Percentiles rank a stretch among this genome's conserved stretches.
Evolutionary conservation across 2,329 filamentous ascomycete species (phyloP).

Genomic region (Aspergillus pseudonomiae): DNA sequence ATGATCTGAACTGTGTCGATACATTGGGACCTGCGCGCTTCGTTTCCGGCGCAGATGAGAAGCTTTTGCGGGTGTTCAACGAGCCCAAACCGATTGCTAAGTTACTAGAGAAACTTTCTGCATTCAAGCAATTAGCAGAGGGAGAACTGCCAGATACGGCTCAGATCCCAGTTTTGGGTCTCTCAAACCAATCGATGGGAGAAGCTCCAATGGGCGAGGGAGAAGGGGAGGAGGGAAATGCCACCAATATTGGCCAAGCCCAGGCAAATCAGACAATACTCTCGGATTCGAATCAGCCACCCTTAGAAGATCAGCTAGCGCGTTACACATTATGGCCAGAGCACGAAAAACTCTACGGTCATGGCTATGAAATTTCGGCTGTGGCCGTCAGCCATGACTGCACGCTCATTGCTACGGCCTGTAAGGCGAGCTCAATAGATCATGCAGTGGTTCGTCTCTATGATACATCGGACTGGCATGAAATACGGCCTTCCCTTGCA

Average conservation of each 20-base stretch:
- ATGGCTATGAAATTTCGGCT: constrained; percentile 94
- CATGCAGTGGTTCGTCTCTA: constrained; percentile 94
- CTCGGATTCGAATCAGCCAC: constrained; percentile 71
- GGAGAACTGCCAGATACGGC: constrained; percentile 76
- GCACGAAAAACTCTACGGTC: constrained; percentile 93
- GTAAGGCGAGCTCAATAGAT: constrained; percentile 87
- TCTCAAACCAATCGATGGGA: constrained; percentile 90
- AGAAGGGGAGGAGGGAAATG: constrained; percentile 47
- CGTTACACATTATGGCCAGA: constrained; percentile 95
- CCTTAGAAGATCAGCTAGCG: constrained; percentile 85
- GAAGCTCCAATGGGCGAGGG: constrained; percentile 39
- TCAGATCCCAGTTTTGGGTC: constrained; percentile 89
- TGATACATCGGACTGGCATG: constrained; percentile 83
- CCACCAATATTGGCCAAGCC: constrained; percentile 27
- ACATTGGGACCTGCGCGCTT: constrained; percentile 74
- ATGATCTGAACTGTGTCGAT: constrained; percentile 94
- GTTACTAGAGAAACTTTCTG: constrained; percentile 70
- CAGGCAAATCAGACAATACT: constrained; percentile 26
- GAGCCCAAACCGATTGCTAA: constrained; percentile 81
- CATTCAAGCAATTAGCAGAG: constrained; percentile 51
- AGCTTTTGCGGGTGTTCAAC: constrained; percentile 93
- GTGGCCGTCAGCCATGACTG: constrained; percentile 78
- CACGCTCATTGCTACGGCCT: constrained; percentile 81
- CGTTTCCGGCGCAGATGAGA: constrained; percentile 94
- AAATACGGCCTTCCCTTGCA: constrained; percentile 79